A percentile compares a stretch with the other conserved stretches of the same genome.
phyloP scores from a whole-genome alignment of 805 yeast species.

The Cyberlindnera suaveolens region DNA sequence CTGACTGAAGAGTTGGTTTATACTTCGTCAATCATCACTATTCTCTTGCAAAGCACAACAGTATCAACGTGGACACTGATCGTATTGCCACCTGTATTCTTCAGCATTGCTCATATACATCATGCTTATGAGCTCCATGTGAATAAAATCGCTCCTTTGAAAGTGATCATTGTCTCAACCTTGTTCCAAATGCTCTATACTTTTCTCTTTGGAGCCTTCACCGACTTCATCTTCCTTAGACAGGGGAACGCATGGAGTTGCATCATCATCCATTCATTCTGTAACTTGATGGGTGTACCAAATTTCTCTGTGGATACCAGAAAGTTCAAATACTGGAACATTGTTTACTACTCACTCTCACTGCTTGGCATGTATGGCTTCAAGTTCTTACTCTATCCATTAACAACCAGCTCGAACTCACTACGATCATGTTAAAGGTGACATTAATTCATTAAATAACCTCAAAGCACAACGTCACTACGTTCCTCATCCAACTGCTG shows the following conservation, averaged over 20 bases:
- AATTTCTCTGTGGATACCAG: conserved; percentile 13
- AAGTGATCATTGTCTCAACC: conserved; percentile 31
- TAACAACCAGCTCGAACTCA: conserved; percentile 1
- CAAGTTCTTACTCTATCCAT: conserved; percentile 18
- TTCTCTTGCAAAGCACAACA: conserved; percentile 23
- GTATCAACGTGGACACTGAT: conserved; percentile 22
- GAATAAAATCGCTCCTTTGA: conserved; percentile 19
- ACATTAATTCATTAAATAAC: background rate
- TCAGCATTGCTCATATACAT: conserved; percentile 76
- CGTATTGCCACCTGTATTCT: conserved; percentile 50
- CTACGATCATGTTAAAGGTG: background rate
- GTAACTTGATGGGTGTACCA: conserved; percentile 73
- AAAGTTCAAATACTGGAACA: conserved; percentile 24
- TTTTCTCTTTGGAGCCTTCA: conserved; percentile 61
- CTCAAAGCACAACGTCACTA: no score
- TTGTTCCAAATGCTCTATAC: conserved; percentile 60
- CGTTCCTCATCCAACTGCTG: conserved; percentile 48
- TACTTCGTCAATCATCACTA: conserved; percentile 38
- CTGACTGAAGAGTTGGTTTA: conserved; percentile 72
- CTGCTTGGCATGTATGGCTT: conserved; percentile 39
- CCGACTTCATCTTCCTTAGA: conserved; percentile 48
- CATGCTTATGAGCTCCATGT: conserved; percentile 51
- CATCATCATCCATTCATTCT: conserved; percentile 53
- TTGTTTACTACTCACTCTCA: conserved; percentile 33
- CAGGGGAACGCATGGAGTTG: conserved; percentile 52